Base-by-base conservation (phyloP, 2,329 filamentous ascomycete genomes). In the Colletotrichum euphorbiae region DNA sequence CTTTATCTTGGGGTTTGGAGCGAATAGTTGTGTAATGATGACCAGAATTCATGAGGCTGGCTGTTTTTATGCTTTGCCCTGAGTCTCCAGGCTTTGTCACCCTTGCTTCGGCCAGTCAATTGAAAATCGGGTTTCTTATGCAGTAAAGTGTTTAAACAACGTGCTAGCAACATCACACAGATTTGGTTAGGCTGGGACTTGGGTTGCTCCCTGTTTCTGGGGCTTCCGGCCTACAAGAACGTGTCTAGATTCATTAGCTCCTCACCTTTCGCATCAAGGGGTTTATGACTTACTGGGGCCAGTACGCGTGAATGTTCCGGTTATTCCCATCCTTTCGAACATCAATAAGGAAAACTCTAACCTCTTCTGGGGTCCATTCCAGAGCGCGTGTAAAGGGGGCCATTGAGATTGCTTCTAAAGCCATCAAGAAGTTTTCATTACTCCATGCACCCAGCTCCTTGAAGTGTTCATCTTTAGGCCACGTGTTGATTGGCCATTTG, bases 301-400 rank as follows among this genome's bases (percentile, higher is more conserved):
- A 80, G 70, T 77, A 82, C 0, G 74, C 74, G 52, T 82, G 80
- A 5, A 80, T 74, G 0, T 60, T 63, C 36, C 66, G 73, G 60
- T 79, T 75, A 68, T 72, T 74, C 68, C 79, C 52, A 33, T 78
- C 75, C 50, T 74, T 76, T 38, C 75, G 74, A 7, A 80, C 77
- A 13, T 73, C 73, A n/a, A 75, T 71, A 33, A 80, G 71, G 21
- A 79, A 80, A 1, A 76, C 60, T 24, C 77, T 71, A 3, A 80
- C 75, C 69, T 81, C 74, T 4, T 75, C 70, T 1, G 71, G 65
- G 6, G 72, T 73, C 79, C 79, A 81, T 0, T 72, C 72, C 6
- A 78, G 69, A 0, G 73, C 74, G n/a, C 76, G 73, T 1, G 78
- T 80, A 33, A 78, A 77, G 0, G 78, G 74, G 3, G 74, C 75